phyloP scores from a whole-genome alignment of 208 protist species.

The Leishmania turanica region DNA sequence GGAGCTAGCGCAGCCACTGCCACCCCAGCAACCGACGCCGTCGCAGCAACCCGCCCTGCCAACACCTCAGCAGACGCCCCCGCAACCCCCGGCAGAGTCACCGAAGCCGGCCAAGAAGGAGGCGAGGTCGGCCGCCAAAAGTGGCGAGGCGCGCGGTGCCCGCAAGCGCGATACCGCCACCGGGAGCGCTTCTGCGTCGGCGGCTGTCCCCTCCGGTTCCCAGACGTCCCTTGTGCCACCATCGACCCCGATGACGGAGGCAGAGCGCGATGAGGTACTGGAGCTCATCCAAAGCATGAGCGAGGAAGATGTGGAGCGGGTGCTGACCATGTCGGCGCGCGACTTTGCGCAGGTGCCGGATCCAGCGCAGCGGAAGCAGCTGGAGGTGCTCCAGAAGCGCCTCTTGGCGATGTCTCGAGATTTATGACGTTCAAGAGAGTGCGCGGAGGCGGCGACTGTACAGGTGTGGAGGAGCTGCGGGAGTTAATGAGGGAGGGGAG shows the following conservation, averaged over 20 bases:
- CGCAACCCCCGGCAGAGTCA: background rate
- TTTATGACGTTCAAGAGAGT: conserved; percentile 26
- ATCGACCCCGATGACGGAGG: conserved; percentile 26
- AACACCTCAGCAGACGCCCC: conserved; percentile 3
- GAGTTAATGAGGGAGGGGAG: background rate
- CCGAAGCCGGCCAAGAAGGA: conserved; percentile 6
- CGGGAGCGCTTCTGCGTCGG: conserved; percentile 1
- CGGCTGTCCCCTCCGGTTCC: background rate
- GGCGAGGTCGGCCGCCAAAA: background rate
- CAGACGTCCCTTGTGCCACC: conserved; percentile 4
- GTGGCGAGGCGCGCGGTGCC: background rate
- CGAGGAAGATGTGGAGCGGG: conserved; percentile 79
- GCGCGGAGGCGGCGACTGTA: background rate
- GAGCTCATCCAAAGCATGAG: conserved; percentile 75
- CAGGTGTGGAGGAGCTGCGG: background rate
- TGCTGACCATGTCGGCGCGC: conserved; percentile 62
- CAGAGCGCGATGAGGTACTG: conserved; percentile 73
- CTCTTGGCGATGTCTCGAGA: conserved; percentile 69
- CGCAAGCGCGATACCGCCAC: conserved; percentile 3
- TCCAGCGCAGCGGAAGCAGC: conserved; percentile 58
- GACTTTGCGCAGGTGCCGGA: conserved; percentile 73
- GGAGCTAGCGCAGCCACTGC: background rate
- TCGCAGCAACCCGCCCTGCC: background rate
- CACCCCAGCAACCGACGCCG: background rate
- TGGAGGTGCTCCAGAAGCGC: conserved; percentile 61